Evolutionary conservation across 2,329 filamentous ascomycete species (phyloP), one percentile per base, ranked within the genome.

Genomic region (Verticillium tricorpus): DNA sequence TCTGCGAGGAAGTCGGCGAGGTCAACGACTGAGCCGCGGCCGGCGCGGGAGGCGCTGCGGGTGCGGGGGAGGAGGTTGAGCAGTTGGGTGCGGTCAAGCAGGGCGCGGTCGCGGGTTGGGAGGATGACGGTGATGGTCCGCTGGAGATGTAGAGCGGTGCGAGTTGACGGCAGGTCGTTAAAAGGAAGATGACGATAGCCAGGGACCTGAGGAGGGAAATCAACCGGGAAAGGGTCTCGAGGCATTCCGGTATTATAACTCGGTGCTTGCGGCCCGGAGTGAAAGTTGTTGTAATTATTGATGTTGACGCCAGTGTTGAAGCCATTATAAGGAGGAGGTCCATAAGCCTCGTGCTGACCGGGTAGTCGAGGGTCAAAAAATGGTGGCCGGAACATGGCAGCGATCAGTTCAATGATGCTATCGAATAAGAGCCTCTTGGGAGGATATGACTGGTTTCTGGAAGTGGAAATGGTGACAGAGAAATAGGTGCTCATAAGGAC

Each of bases 51-150:
- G 50, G 35, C 54, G 45, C 61, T 59, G 35, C 62, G 63, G 2
- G 60, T 65, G 2, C 63, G 62, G 4, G 63, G 63, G 39, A 65
- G 62, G 34, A 62, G 56, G 12, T 62, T 58, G 32, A 60, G 40
- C 19, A 65, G 61, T 14, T 62, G 17, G 35, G 58, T 56, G 39
- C 62, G 62, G 50, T 62, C 57, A 56, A 65, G 17, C 4, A 64
- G 31, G 32, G 55, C 50, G 17, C 54, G 50, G 25, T 56, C 40
- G 25, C 60, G 60, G 17, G 60, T 60, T 8, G 62, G 60, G 22
- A 65, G 60, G 14, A 60, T 22, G 5, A 65, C 62, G n/a, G 62
- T 65, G 3, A 64, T 19, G 58, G 60, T 5, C 5, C 50, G 34
- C 58, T 60, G 40, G 57, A 39, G 55, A 1, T 50, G 59, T 14